Evolutionary conservation across 495 filamentous ascomycete species (phyloP).

Genomic region (Penicillium roqueforti): DNA sequence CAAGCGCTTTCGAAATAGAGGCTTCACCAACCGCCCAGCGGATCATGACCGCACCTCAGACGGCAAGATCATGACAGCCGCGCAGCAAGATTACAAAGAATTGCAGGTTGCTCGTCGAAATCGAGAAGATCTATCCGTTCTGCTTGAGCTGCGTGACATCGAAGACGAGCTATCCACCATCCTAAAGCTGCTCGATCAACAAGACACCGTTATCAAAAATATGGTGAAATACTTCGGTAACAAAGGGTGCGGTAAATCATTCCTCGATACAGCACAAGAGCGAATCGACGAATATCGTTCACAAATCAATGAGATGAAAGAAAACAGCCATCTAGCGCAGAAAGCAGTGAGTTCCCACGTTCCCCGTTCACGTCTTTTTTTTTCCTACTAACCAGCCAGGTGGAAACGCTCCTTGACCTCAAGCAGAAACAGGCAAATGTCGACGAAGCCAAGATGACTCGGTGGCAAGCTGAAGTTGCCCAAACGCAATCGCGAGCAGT

Average conservation of each 20-base stretch:
- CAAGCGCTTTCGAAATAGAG: slow-evolving; percentile 55
- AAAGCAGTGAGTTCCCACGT: slow-evolving; percentile 27
- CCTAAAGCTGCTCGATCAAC: slow-evolving; percentile 54
- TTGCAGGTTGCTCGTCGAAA: slow-evolving; percentile 51
- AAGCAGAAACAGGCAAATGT: slow-evolving; percentile 67
- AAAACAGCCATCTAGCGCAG: slow-evolving; percentile 42
- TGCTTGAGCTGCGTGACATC: slow-evolving; percentile 63
- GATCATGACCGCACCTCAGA: slow-evolving; percentile 48
- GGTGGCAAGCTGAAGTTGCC: slow-evolving; percentile 59
- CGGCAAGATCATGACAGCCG: slow-evolving; percentile 36
- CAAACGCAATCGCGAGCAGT: slow-evolving; percentile 59
- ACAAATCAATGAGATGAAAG: slow-evolving; percentile 56
- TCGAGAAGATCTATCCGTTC: slow-evolving; percentile 57
- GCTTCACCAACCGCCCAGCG: slow-evolving; percentile 41
- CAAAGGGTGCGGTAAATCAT: slow-evolving; percentile 31
- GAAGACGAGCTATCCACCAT: slow-evolving; percentile 62
- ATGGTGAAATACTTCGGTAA: slow-evolving; percentile 45
- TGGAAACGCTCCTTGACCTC: slow-evolving; percentile 63
- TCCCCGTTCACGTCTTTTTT: too few species aligned
- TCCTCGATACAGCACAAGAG: slow-evolving; percentile 49
- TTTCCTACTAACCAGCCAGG: slow-evolving; percentile 34
- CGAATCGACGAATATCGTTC: slow-evolving; percentile 54
- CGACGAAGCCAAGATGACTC: slow-evolving; percentile 60
- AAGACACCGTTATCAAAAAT: slow-evolving; percentile 45
- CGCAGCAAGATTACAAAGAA: slow-evolving; percentile 49